Evolutionary conservation across 2,329 filamentous ascomycete species (phyloP), one percentile per base, ranked within the genome.

Genomic region (Ceratocystis smalleyi): DNA sequence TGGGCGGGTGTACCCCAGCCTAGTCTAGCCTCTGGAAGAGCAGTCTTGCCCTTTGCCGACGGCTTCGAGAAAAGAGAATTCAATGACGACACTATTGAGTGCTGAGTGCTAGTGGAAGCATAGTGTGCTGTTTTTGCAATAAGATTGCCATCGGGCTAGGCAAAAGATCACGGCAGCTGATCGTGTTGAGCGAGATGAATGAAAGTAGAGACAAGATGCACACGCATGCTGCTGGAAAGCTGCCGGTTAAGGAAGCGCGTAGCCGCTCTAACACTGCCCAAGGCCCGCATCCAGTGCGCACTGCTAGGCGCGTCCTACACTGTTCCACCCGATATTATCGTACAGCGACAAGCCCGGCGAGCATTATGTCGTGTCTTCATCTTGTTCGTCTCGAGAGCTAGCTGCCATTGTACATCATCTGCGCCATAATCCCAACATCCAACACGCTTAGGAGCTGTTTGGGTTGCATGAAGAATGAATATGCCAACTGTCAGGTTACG

Each of bases 371-470:
- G 12, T 57, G 65, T 5, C 64, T 66, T 27, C 24, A 59, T 24
- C 45, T 64, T 7, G 40, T 55, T 6, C 61, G 61, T 5, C 27
- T 63, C 2, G 10, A 19, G 6, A 55, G 54, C 6, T 61, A 66
- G 47, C 57, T 63, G n/a, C 57, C 65, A 2, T 40, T 66, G 12
- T 66, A 61, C 49, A 59, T 30, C 6, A 66, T 64, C 45, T 57
- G 59, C 27, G 43, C 61, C 40, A 43, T 61, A 17, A 47, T 66
- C 51, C 65, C n/a, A 66, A 64, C 43, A 57, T 55, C 24, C 61
- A 63, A 47, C 65, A 64, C 27, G 59, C 45, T 32, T 66, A 63
- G 65, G 61, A 66, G 22, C 63, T 61, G 30, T 66, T 61, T 61
- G 65, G 64, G 40, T 64, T 57, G 17, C 65, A 66, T 35, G 64